Evolutionary conservation across 495 filamentous ascomycete species (phyloP), one percentile per base, ranked within the genome.

Genomic region (Aspergillus taichungensis): DNA sequence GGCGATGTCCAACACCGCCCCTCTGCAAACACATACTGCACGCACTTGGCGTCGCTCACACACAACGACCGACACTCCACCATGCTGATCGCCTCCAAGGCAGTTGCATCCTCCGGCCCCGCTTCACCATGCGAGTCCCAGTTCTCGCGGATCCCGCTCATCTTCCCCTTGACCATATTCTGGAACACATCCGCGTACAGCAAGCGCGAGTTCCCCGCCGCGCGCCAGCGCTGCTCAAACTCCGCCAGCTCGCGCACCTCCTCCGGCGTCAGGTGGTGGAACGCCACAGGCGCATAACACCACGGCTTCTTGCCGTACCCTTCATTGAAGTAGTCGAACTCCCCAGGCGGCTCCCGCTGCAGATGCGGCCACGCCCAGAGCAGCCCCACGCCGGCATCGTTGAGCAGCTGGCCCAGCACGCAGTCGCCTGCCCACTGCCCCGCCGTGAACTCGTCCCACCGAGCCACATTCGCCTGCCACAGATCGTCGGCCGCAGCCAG

Each of bases 261-360:
- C 14, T 52, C 36, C 0, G 65, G 59, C 10, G 56, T 61, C 49
- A 77, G 59, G 45, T 77, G 73, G 46, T 76, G 73, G 40, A 71
- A 75, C 6, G 65, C 67, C 6, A 72, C 57, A 8, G 64, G 61
- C 29, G 71, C 64, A 54, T 58, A 67, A 55, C 74, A 77, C 73
- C 74, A 77, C n/a, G 68, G 61, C 31, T 40, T 54, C 43, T 46
- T 64, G 6, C 56, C 56, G 38, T 53, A 62, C 9, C 50, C 62
- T 12, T 61, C 58, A 10, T 58, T 57, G 7, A 70, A 56, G 30
- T 59, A 59, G 58, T 73, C 68, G 43, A 69, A 58, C 39, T 74
- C 67, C 53, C 56, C 59, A 1, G 64, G 49, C 14, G 53, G 62
- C 36, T 52, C 46, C 1, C 47, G 49, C 13, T 58, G 60, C 60